Evolutionary conservation across 352 stramenopile genomes (phyloP).

Genomic region (Pythium dissotocum): DNA sequence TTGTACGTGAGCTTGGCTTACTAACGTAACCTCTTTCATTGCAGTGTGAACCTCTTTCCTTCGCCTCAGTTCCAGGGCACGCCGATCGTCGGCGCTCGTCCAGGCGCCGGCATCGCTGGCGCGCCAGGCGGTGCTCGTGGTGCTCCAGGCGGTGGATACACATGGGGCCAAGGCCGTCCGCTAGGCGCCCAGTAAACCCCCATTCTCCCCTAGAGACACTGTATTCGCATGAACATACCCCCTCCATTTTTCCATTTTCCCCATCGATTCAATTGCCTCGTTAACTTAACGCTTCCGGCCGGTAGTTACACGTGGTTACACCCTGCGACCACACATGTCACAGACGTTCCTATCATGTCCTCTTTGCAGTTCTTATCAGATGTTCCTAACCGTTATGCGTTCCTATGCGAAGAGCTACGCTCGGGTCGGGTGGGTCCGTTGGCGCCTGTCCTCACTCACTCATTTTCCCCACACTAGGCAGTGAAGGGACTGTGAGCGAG

Average conservation of each 20-base stretch:
- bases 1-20: not conserved
- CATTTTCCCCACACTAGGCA: slow-evolving; percentile 5
- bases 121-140: slow-evolving; percentile 27
- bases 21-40: slow-evolving; percentile 2
- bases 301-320: slow-evolving; percentile 5
- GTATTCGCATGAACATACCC: slow-evolving; percentile 1
- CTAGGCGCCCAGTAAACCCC: slow-evolving; percentile 34
- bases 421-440: not conserved
- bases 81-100: slow-evolving; percentile 67
- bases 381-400: not conserved
- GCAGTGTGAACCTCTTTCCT: slow-evolving; percentile 66
- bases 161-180: slow-evolving; percentile 64
- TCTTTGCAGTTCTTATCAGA: not conserved
- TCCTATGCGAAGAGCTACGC: not conserved
- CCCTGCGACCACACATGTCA: not conserved
- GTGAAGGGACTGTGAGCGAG: not conserved
- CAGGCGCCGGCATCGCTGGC: slow-evolving; percentile 30
- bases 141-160: slow-evolving; percentile 51
- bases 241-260: not conserved
- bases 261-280: not conserved
- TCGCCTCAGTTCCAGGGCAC: slow-evolving; percentile 48
- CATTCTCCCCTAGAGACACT: not conserved
- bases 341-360: slow-evolving; percentile 3
- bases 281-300: not conserved
- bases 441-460: slow-evolving; percentile 6